Percentiles rank a stretch among this genome's conserved stretches.
phyloP scores from a whole-genome alignment of 2,329 filamentous ascomycete genomes.

The Aspergillus fructus region DNA sequence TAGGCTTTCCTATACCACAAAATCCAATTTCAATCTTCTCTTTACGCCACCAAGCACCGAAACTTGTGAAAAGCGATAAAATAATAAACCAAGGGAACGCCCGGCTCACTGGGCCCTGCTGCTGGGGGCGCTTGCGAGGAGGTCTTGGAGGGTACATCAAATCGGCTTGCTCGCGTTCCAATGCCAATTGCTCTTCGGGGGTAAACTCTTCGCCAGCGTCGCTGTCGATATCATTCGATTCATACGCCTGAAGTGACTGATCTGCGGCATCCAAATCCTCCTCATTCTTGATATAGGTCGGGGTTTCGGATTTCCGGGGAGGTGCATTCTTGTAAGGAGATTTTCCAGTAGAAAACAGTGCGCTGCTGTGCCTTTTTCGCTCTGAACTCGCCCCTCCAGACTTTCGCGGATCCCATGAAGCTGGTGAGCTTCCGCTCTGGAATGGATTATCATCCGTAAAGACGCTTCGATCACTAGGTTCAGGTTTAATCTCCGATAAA shows the following conservation, averaged over 20 bases:
- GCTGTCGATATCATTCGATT: slow-evolving; percentile 48
- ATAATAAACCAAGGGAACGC: slow-evolving; percentile 71
- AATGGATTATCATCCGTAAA: slow-evolving; percentile 94
- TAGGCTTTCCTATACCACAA: slow-evolving; percentile 76
- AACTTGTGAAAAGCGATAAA: slow-evolving; percentile 67
- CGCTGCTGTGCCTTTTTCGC: slow-evolving; percentile 51
- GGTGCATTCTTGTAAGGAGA: slow-evolving; percentile 25
- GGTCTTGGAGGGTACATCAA: slow-evolving; percentile 32
- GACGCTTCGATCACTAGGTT: slow-evolving; percentile 57
- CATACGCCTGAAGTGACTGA: slow-evolving; percentile 49
- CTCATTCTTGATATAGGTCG: slow-evolving; percentile 46
- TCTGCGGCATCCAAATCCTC: slow-evolving; percentile 55
- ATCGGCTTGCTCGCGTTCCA: slow-evolving; percentile 66
- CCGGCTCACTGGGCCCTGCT: slow-evolving; percentile 50
- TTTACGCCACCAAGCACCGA: slow-evolving; percentile 82
- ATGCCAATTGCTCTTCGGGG: slow-evolving; percentile 79
- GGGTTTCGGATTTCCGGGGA: slow-evolving; percentile 33
- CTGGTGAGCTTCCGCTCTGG: slow-evolving; percentile 72
- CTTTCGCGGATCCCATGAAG: slow-evolving; percentile 50
- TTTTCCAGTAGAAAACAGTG: slow-evolving; percentile 41
- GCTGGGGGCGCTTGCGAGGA: slow-evolving; percentile 26
- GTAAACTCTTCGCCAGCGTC: slow-evolving; percentile 90
- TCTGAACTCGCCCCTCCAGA: slow-evolving; percentile 16
- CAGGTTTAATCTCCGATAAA: slow-evolving; percentile 43
- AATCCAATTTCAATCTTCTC: slow-evolving; percentile 97